Evolutionary conservation across 2,329 filamentous ascomycete genomes (phyloP).

Genomic region (Neopestalotiopsis rosae): DNA sequence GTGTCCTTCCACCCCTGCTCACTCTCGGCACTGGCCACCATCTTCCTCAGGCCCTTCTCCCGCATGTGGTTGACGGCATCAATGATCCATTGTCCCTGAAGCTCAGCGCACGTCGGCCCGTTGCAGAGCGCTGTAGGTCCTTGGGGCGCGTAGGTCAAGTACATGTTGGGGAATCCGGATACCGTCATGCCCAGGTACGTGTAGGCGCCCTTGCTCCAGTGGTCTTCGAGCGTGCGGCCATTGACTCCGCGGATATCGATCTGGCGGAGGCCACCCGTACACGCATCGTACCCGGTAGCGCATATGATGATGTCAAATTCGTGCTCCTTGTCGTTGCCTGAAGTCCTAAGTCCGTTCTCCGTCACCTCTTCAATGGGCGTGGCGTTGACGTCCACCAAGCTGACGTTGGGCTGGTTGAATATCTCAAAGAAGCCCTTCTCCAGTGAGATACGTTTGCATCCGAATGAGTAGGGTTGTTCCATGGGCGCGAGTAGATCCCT

Average conservation of each 20-base stretch:
- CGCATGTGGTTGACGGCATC: slow-evolving; percentile 35
- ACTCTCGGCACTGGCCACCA: slow-evolving; percentile 34
- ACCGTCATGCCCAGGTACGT: slow-evolving; percentile 47
- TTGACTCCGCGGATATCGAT: slow-evolving; percentile 41
- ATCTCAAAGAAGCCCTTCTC: slow-evolving; percentile 35
- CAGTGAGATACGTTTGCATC: slow-evolving; percentile 47
- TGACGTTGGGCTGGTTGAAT: slow-evolving; percentile 36
- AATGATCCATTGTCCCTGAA: slow-evolving; percentile 45
- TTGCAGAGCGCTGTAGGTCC: slow-evolving; percentile 43
- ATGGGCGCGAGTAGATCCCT: slow-evolving; percentile 55
- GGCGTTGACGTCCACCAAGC: slow-evolving; percentile 33
- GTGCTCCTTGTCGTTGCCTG: slow-evolving; percentile 25
- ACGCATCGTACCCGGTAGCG: slow-evolving; percentile 47
- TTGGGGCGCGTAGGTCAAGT: slow-evolving; percentile 47
- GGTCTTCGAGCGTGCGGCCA: slow-evolving; percentile 35
- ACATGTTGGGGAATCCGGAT: slow-evolving; percentile 50
- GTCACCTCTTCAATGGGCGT: slow-evolving; percentile 26
- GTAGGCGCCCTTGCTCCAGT: slow-evolving; percentile 35
- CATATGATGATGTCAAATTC: slow-evolving; percentile 36
- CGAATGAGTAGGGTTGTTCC: slow-evolving; percentile 57
- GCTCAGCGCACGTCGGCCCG: slow-evolving; percentile 43
- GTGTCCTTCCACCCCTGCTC: slow-evolving; percentile 38
- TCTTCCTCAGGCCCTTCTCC: slow-evolving; percentile 33
- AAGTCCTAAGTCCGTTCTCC: slow-evolving; percentile 26
- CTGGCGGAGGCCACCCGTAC: slow-evolving; percentile 44